Conservation (phyloP, 2,329 filamentous ascomycete genomes). For the Colletotrichum lentis region DNA sequence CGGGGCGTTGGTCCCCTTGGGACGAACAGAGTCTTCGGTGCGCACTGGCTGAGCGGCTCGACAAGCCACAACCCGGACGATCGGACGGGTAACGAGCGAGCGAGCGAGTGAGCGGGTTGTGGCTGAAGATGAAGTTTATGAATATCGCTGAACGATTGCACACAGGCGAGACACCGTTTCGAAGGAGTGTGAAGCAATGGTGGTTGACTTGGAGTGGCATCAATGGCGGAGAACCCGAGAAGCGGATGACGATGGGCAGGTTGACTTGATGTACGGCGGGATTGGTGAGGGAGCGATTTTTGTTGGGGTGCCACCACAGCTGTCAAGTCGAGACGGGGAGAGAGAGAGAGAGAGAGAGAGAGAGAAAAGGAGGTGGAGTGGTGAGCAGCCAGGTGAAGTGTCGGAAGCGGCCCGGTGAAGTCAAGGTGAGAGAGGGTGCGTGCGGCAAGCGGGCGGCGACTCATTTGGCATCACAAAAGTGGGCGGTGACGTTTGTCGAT, state of each 20-base stretch:
- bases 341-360: no score
- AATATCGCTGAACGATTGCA: not conserved
- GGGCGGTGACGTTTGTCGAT: conserved; percentile 29
- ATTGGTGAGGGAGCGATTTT: not conserved
- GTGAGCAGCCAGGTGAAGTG: conserved; percentile 6
- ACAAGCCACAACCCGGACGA: conserved; percentile 10
- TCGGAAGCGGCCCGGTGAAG: conserved; percentile 9
- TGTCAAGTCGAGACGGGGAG: not conserved
- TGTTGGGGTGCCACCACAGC: not conserved
- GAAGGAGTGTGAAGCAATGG: conserved; percentile 8
- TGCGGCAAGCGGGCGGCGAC: conserved; percentile 19
- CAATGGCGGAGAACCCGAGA: not conserved
- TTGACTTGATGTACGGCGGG: not conserved
- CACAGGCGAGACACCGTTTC: conserved; percentile 8
- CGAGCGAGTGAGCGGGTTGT: not conserved
- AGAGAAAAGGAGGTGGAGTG: not conserved
- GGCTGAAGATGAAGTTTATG: not conserved
- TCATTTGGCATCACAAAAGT: conserved; percentile 31
- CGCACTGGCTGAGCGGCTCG: conserved; percentile 16
- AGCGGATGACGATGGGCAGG: not conserved
- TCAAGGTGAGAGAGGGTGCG: conserved; percentile 17
- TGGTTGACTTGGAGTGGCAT: not conserved
- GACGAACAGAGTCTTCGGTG: conserved; percentile 30
- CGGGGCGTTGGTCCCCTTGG: conserved; percentile 27
- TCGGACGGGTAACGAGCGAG: not conserved